A percentile compares a stretch with the other conserved stretches of the same genome.
Evolutionary conservation across 805 yeast genomes (phyloP).

Genomic region (Yamadazyma phyllophila): DNA sequence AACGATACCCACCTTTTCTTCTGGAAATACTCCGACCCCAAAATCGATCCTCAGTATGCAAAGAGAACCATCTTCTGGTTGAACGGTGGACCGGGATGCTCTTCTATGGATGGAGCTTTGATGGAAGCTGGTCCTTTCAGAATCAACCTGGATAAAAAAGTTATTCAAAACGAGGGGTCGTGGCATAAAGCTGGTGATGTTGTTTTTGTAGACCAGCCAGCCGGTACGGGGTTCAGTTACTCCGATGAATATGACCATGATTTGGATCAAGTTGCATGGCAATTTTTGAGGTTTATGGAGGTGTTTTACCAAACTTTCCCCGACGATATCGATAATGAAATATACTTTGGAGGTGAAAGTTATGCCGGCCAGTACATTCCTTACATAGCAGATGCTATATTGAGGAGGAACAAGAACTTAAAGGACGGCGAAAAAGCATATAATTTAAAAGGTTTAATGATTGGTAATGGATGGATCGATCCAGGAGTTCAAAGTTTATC

Average conservation of each 20-base stretch:
- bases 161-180: constrained; percentile 64
- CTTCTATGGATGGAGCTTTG: constrained; percentile 95
- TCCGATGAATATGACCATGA: constrained; percentile 55
- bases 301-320: constrained; percentile 73
- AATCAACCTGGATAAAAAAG: constrained; percentile 41
- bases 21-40: constrained; percentile 60
- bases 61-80: constrained; percentile 75
- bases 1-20: constrained; percentile 65
- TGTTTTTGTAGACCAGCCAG: constrained; percentile 90
- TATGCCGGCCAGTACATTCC: constrained; percentile 98
- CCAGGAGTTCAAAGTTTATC: constrained; percentile 83
- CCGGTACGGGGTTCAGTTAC: constrained; percentile 86
- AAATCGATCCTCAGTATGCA: constrained; percentile 27
- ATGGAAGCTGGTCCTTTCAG: constrained; percentile 91
- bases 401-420: constrained; percentile 40
- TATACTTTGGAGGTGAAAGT: constrained; percentile 89
- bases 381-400: constrained; percentile 66
- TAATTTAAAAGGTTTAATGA: constrained; percentile 62
- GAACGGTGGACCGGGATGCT: constrained; percentile 98
- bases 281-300: constrained; percentile 63
- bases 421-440: constrained; percentile 20
- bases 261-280: constrained; percentile 54
- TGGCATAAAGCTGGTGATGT: constrained; percentile 83
- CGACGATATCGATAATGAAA: constrained; percentile 57
- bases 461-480: constrained; percentile 95